Evolutionary conservation across 441 rosid genomes (phyloP).

Genomic region (Euphorbia corollata): DNA sequence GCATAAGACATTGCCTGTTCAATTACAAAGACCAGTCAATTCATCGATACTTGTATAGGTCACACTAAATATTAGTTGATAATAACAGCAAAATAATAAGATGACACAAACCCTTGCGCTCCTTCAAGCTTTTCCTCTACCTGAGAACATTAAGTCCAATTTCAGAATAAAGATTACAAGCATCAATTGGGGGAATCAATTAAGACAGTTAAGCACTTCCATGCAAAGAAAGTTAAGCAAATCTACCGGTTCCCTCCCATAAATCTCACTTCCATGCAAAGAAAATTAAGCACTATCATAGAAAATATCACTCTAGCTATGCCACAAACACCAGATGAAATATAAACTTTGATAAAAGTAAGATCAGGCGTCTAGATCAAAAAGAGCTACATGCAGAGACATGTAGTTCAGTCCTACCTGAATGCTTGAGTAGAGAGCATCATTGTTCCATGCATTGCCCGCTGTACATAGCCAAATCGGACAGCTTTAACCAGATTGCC

Average conservation of each 20-base stretch:
- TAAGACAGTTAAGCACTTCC: constrained; percentile 53
- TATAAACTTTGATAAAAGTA: background rate
- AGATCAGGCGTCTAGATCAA: constrained; percentile 12
- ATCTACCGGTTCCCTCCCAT: constrained; percentile 93
- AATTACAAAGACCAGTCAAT: constrained; percentile 24
- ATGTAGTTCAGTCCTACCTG: constrained; percentile 37
- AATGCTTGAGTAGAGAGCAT: constrained; percentile 85
- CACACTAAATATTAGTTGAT: background rate
- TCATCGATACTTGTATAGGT: constrained; percentile 1
- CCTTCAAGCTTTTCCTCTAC: constrained; percentile 96
- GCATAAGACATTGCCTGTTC: constrained; percentile 95
- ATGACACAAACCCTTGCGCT: constrained; percentile 44
- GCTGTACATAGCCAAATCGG: constrained; percentile 86
- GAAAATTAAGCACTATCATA: constrained; percentile 33
- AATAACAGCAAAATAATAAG: background rate
- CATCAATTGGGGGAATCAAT: background rate
- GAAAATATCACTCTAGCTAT: constrained; percentile 26
- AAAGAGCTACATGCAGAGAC: constrained; percentile 4
- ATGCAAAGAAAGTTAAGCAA: constrained; percentile 50
- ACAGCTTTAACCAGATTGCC: constrained; percentile 96
- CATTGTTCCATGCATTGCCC: constrained; percentile 91
- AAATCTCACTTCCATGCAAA: constrained; percentile 69
- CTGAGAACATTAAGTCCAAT: constrained; percentile 30
- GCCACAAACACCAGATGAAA: constrained; percentile 20
- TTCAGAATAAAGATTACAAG: constrained; percentile 8